Percentiles rank a stretch among this genome's conserved stretches.
Evolutionary conservation across 345 rosid genomes (phyloP).

Genomic region (Linum lewisii): DNA sequence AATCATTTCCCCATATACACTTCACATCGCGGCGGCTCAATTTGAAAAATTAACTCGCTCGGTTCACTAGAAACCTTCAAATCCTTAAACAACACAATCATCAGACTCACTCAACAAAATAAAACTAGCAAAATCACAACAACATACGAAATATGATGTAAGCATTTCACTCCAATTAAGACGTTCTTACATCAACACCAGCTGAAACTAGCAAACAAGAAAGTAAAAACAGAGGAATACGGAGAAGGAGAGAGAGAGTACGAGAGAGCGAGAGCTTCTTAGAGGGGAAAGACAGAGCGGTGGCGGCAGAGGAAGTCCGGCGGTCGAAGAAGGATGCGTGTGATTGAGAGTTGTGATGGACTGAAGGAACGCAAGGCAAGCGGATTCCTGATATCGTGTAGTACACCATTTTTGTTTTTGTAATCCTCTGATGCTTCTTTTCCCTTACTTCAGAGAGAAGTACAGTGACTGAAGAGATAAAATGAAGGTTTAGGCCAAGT

Average conservation of each 20-base stretch:
- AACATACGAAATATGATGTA: too few relatives aligned
- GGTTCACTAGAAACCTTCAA: too few relatives aligned
- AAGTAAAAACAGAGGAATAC: neutral
- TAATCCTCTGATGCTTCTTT: neutral
- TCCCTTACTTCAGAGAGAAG: conserved; percentile 4
- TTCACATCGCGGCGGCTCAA: neutral
- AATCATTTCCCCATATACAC: neutral
- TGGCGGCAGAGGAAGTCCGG: conserved; percentile 14
- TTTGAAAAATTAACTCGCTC: too few relatives aligned
- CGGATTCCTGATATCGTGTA: conserved; percentile 46
- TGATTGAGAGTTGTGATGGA: conserved; percentile 20
- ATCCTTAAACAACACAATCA: too few relatives aligned
- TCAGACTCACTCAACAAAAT: neutral
- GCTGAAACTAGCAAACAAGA: neutral
- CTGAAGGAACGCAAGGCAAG: conserved; percentile 34
- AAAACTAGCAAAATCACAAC: neutral
- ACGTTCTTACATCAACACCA: too few relatives aligned
- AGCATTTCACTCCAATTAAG: too few relatives aligned
- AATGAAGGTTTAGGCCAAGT: neutral
- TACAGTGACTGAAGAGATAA: neutral
- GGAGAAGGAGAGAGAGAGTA: conserved; percentile 20
- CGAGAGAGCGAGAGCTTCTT: conserved; percentile 46
- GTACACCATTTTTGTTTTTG: conserved; percentile 35
- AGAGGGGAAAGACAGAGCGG: conserved; percentile 32
- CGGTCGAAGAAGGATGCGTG: conserved; percentile 43